These are phyloP conservation scores for Alternaria arborescens DNA, from an alignment of 2,329 filamentous ascomycete genomes.

Conservation along the genomic window DNA sequence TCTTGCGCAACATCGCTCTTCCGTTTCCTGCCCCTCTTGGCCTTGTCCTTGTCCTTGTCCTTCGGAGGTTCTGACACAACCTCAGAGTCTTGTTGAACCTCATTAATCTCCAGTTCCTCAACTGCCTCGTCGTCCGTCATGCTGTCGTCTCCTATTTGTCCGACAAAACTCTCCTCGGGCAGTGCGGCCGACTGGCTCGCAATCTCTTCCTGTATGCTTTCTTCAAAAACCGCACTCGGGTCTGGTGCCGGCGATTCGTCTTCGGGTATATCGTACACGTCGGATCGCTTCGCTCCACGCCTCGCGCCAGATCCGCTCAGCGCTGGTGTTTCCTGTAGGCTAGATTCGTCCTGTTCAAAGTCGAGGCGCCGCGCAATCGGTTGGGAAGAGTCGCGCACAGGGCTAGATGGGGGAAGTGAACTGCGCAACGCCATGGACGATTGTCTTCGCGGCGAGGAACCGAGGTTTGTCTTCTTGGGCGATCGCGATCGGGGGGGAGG, in stretches of 20 bases:
- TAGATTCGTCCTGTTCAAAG: constrained; percentile 58
- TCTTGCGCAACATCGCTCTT: constrained; percentile 37
- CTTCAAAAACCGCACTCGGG: constrained; percentile 39
- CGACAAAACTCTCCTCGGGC: constrained; percentile 41
- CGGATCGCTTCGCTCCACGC: constrained; percentile 36
- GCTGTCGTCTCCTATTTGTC: constrained; percentile 41
- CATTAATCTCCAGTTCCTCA: constrained; percentile 31
- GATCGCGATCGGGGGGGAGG: constrained; percentile 64
- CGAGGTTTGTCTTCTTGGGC: constrained; percentile 69
- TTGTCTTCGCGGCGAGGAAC: constrained; percentile 68
- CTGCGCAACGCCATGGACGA: constrained; percentile 65
- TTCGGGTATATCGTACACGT: constrained; percentile 45
- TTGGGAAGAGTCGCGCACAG: constrained; percentile 42
- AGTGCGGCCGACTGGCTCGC: constrained; percentile 34
- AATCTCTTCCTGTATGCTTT: constrained; percentile 46
- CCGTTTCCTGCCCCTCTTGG: constrained; percentile 40
- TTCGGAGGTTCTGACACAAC: constrained; percentile 36
- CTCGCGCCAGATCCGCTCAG: constrained; percentile 47
- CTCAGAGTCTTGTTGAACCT: constrained; percentile 41
- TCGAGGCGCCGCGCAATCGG: constrained; percentile 64
- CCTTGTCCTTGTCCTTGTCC: constrained; percentile 34
- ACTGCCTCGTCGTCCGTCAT: constrained; percentile 27
- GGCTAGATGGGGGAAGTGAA: constrained; percentile 47
- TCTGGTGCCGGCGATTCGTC: constrained; percentile 41
- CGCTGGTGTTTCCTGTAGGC: constrained; percentile 40